phyloP scores from a whole-genome alignment of 805 yeast genomes.

The Yarrowia hollandica region DNA sequence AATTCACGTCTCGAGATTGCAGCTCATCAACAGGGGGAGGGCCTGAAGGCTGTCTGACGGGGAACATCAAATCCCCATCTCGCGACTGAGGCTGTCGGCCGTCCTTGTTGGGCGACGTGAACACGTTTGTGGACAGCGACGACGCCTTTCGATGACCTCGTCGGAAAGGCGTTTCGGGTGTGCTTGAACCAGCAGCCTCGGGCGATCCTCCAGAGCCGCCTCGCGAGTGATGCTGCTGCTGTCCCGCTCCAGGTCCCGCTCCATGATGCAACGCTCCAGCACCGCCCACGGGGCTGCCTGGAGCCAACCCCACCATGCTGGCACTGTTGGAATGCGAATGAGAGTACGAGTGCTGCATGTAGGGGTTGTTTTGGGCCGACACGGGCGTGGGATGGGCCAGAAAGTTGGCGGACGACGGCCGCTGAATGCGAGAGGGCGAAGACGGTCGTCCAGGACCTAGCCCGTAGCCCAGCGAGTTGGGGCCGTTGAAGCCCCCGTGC shows the following conservation, averaged over 20 bases:
- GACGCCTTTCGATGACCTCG: constrained; percentile 38
- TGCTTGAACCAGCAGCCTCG: not conserved
- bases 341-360: constrained; percentile 30
- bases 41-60: constrained; percentile 41
- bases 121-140: constrained; percentile 34
- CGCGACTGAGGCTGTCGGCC: constrained; percentile 6
- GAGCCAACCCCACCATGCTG: constrained; percentile 8
- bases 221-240: no score
- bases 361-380: constrained; percentile 34
- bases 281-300: not conserved
- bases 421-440: constrained; percentile 8
- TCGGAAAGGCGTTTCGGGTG: constrained; percentile 32
- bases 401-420: constrained; percentile 24
- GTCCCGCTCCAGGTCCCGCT: no score
- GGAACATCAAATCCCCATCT: constrained; percentile 35
- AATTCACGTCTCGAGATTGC: constrained; percentile 34
- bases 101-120: constrained; percentile 22
- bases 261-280: not conserved
- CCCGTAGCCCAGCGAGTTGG: not conserved
- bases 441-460: constrained; percentile 2
- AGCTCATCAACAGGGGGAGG: constrained; percentile 42
- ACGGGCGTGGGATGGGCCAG: constrained; percentile 32
- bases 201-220: not conserved
- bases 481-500: constrained; percentile 1
- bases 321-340: constrained; percentile 25